Evolutionary conservation across 495 filamentous ascomycete genomes (phyloP), one percentile per base, ranked within the genome.

Genomic region (Geoglossum glabrum): DNA sequence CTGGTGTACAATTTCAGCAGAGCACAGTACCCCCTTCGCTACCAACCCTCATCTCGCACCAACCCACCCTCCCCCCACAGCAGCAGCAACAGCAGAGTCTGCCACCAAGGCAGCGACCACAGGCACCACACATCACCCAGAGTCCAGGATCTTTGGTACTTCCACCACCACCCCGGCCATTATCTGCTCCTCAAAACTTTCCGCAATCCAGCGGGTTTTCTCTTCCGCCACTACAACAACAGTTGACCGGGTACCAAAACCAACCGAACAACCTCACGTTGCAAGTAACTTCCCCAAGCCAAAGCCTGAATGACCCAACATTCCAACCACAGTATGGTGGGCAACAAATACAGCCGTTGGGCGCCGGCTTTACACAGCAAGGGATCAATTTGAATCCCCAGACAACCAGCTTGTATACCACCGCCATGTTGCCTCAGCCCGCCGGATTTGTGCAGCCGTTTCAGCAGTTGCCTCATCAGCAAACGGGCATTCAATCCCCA

Each of bases 111-210:
- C 83, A 85, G 66, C 78, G 92, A 57, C 87, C 88, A 54, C 74
- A 82, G 59, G 76, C 82, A 57, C 83, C 59, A 13, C 23, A 80
- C 61, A 72, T 69, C 55, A 73, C 76, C 59, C 75, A 75, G 46
- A 68, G 61, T 34, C 77, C 79, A 59, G 82, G 78, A 10, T 78
- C 83, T 13, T 72, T 89, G 58, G 78, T 87, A 59, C 82, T 89
- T 28, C 87, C 89, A 46, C 90, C 88, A 25, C 90, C 90, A 31
- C 79, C 78, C 50, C 77, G 92, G 54, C 85, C 92, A 1, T 74
- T 92, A 5, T 96, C 90, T 19, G 93, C 90, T 10, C 92, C 92
- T 25, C 87, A 90, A 66, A 84, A 87, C 34, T 80, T 81, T 55
- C 68, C 72, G 43, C 86, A 85, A 61, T 81, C 80, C 54, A 89